Evolutionary conservation across 129 eudicot genomes (phyloP), one percentile per base, ranked within the genome.

Genomic region (Tanacetum coccineum): DNA sequence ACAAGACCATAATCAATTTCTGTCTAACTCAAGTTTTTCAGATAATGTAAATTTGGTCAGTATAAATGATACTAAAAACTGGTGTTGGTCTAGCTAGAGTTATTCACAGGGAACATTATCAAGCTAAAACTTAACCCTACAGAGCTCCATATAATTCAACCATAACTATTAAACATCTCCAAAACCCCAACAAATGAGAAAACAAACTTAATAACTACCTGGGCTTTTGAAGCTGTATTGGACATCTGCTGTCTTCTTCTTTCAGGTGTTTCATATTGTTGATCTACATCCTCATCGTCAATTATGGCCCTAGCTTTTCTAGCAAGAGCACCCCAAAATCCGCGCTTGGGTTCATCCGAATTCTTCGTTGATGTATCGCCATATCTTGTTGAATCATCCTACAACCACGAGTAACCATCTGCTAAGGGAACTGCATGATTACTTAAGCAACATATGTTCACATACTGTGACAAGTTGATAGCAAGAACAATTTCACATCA

Each of bases 271-370:
- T 81, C 87, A 62, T 52, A 53, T 39, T 74, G 83, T 65, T 83
- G 81, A 59, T 49, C 67, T 32, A 20, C 75, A 75, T 84, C 84
- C 66, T 91, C 92, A 49, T 91, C 96, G 25, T 92, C 95, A 74
- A 86, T 71, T 59, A 92, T 78, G 17, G 91, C 76, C 76, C 90
- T 85, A 4, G 96, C 98, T 81, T 92, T 92, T 74, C 89, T 74
- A 60, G 98, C 91, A 69, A 92, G 82, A 60, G 80, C 83, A 19
- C 91, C 96, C 98, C 98, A 92, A 74, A 92, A 88, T 32, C 96
- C 87, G 30, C 76, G 82, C 51, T 82, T 84, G 5, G 83, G 76
- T 71, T 71, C 81, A 20, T 74, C 67, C 54, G 52, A 52, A 71
- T 69, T 75, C 67, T 80, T 83, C 72, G 70, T 68, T 18, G 91